Conservation (phyloP, 352 stramenopile species). For the Pythium phragmitis region DNA sequence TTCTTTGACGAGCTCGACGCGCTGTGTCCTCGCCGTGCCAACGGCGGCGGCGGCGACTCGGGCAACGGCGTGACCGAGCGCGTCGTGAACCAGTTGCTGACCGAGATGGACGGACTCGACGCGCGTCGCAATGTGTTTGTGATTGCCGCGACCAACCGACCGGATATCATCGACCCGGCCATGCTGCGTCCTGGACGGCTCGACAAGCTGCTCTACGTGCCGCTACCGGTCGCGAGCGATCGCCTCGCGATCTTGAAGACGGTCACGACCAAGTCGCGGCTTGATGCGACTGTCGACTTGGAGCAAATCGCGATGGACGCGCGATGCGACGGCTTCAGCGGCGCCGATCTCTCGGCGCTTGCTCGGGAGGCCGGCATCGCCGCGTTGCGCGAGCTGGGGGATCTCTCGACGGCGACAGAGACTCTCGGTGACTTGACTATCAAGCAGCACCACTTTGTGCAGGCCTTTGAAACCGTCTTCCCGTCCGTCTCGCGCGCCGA, state of each 20-base stretch:
- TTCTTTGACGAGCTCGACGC: conserved; percentile 99
- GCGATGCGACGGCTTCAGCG: conserved; percentile 94
- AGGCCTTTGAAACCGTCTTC: conserved; percentile 80
- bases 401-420: conserved; percentile 22
- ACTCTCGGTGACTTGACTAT: conserved; percentile 42
- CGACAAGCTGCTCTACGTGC: conserved; percentile 99
- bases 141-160: conserved; percentile 94
- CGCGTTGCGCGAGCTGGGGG: conserved; percentile 56
- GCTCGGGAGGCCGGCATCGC: conserved; percentile 96
- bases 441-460: conserved; percentile 62
- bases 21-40: conserved; percentile 92
- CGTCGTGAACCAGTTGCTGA: conserved; percentile 98
- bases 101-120: conserved; percentile 99
- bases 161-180: conserved; percentile 99
- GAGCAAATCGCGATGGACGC: conserved; percentile 86
- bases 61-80: conserved; percentile 92
- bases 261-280: conserved; percentile 68
- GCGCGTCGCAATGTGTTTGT: conserved; percentile 96
- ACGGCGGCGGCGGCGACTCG: conserved; percentile 50
- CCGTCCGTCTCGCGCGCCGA: conserved; percentile 81
- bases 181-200: conserved; percentile 98
- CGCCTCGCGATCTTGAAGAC: conserved; percentile 92
- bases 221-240: conserved; percentile 85
- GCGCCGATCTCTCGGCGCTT: conserved; percentile 96
- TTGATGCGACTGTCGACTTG: conserved; percentile 85